Evolutionary conservation across 75 land plant genomes (phyloP).

Genomic region (Cryptomeria japonica): DNA sequence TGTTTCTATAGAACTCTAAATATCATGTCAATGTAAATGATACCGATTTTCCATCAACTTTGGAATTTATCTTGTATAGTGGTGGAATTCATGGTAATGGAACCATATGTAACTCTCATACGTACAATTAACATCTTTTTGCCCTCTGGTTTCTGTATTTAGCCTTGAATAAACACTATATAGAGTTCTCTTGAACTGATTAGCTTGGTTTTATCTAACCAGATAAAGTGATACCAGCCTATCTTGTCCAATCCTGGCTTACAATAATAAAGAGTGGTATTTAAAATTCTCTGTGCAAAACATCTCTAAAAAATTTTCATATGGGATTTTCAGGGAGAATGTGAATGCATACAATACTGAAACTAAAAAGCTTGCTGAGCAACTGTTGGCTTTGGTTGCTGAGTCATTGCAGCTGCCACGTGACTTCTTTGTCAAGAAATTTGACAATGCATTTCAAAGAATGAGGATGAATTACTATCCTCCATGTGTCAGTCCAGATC

Average conservation of each 20-base stretch:
- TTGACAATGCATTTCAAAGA: too few species aligned
- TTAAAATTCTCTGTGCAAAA: too few species aligned
- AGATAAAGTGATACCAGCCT: not conserved
- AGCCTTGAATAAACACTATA: too few species aligned
- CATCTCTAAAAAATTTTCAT: not conserved
- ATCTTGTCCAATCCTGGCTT: not conserved
- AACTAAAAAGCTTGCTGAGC: not conserved
- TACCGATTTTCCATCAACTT: not conserved
- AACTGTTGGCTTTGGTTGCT: slow-evolving; percentile 20
- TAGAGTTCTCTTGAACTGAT: not conserved
- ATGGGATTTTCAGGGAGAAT: not conserved
- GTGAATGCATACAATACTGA: slow-evolving; percentile 6
- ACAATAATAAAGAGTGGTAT: not conserved
- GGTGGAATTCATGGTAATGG: not conserved
- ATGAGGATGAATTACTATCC: too few species aligned
- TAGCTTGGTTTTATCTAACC: not conserved
- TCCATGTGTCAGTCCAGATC: slow-evolving; percentile 26
- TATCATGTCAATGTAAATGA: too few species aligned
- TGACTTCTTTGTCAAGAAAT: slow-evolving; percentile 22
- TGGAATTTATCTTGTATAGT: not conserved
- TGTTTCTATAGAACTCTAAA: too few species aligned
- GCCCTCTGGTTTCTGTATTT: too few species aligned
- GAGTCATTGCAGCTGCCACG: slow-evolving; percentile 30
- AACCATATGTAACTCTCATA: not conserved
- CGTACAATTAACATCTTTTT: not conserved